phyloP scores from a whole-genome alignment of 768 basidiomycete genomes.

The Lentinus tigrinus region DNA sequence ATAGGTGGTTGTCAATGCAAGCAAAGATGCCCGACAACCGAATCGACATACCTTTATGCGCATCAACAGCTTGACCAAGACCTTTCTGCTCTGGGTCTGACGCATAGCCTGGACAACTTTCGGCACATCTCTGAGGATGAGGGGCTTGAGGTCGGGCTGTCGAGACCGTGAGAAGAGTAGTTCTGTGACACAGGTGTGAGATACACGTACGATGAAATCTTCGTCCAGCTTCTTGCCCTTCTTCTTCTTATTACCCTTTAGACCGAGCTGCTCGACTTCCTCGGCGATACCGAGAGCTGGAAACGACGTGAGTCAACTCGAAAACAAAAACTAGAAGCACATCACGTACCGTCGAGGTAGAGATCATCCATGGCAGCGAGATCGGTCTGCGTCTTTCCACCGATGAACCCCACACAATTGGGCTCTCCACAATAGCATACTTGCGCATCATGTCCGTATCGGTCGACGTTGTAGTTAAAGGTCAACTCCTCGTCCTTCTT shows the following conservation, averaged over 20 bases:
- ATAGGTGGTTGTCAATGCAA: background rate
- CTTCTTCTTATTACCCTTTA: constrained; percentile 88
- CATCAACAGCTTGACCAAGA: constrained; percentile 79
- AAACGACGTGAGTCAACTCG: background rate
- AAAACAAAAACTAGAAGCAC: background rate
- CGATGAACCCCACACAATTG: constrained; percentile 94
- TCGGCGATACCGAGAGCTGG: constrained; percentile 92
- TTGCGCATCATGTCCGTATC: constrained; percentile 97
- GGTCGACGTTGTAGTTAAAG: constrained; percentile 99
- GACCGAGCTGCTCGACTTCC: constrained; percentile 76
- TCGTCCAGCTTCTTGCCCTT: constrained; percentile 92
- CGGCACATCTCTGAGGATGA: constrained; percentile 78
- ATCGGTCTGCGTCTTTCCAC: constrained; percentile 98
- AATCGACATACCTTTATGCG: constrained; percentile 66
- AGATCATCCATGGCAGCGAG: constrained; percentile 92
- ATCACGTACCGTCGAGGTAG: constrained; percentile 77
- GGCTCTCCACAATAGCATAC: constrained; percentile 93
- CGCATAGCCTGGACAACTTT: constrained; percentile 91
- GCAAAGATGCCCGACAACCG: background rate
- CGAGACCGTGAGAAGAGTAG: background rate
- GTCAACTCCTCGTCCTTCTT: constrained; percentile 85
- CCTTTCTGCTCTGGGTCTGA: constrained; percentile 80
- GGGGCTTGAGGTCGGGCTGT: constrained; percentile 76
- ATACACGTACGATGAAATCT: constrained; percentile 78
- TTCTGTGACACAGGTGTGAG: background rate